A percentile compares a stretch with the other conserved stretches of the same genome.
These are phyloP conservation scores for Podaxis sp. DNA, from an alignment of 768 basidiomycete species.

Conservation along the genomic window DNA sequence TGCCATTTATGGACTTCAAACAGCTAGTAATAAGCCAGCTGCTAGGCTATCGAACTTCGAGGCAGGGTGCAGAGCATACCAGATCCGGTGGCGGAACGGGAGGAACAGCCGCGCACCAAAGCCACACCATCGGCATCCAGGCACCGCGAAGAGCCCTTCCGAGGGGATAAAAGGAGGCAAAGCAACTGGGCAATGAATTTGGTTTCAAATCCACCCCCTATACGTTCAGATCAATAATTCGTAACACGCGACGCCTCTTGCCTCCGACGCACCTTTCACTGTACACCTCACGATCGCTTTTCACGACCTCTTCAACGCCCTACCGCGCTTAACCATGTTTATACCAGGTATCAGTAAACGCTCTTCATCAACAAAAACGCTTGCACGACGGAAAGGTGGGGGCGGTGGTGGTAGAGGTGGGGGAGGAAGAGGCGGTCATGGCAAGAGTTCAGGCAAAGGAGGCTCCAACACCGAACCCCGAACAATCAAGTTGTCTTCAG, in stretches of 20 bases:
- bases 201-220: not conserved
- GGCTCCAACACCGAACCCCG: slow-evolving; percentile 1
- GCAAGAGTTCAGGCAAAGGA: not conserved
- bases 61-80: too few relatives aligned
- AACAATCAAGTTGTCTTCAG: not conserved
- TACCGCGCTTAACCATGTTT: not conserved
- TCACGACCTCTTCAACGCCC: not conserved
- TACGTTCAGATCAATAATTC: not conserved
- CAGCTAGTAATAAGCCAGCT: too few relatives aligned
- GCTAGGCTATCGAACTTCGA: too few relatives aligned
- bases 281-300: not conserved
- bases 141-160: too few relatives aligned
- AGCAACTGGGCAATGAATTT: not conserved
- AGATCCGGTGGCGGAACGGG: too few relatives aligned
- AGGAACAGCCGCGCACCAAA: too few relatives aligned
- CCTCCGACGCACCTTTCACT: not conserved
- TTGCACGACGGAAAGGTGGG: slow-evolving; percentile 16
- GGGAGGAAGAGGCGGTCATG: not conserved
- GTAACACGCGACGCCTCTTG: not conserved
- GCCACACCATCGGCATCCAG: too few relatives aligned
- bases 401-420: slow-evolving; percentile 12
- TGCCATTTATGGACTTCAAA: too few relatives aligned
- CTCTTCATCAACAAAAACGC: not conserved
- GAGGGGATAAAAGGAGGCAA: not conserved
- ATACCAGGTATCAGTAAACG: slow-evolving; percentile 4